phyloP scores from a whole-genome alignment of 2,329 filamentous ascomycete species.

The Emmonsia crescens region DNA sequence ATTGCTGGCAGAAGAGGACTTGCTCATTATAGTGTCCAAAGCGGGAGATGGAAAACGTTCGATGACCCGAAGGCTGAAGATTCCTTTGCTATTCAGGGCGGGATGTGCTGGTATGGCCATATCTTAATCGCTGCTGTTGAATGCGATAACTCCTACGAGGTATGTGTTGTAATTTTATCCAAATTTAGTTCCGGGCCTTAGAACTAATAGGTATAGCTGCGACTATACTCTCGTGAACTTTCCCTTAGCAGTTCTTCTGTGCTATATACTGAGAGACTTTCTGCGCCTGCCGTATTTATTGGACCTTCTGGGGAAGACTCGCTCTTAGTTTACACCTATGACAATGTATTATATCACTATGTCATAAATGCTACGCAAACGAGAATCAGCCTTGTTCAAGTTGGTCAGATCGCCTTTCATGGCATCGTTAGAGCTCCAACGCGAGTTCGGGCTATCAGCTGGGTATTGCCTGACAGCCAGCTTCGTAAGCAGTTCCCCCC shows the following conservation, averaged over 20 bases:
- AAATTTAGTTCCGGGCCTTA: neutral
- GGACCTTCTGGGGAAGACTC: conserved; percentile 88
- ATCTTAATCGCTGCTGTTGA: conserved; percentile 91
- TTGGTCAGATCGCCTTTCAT: conserved; percentile 96
- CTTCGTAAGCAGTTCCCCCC: conserved; percentile 43
- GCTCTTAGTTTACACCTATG: conserved; percentile 89
- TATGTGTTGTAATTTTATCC: conserved; percentile 19
- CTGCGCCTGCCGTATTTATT: conserved; percentile 79
- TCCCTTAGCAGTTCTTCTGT: conserved; percentile 61
- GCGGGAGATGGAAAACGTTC: conserved; percentile 93
- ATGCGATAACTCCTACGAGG: conserved; percentile 65
- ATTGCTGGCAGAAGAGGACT: conserved; percentile 89
- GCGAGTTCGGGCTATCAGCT: conserved; percentile 83
- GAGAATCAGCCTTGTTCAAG: conserved; percentile 72
- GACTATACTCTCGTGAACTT: conserved; percentile 84
- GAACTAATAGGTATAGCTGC: conserved; percentile 42
- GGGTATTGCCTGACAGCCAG: conserved; percentile 88
- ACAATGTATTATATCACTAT: conserved; percentile 91
- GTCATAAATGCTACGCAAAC: conserved; percentile 63
- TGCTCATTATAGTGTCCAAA: conserved; percentile 90
- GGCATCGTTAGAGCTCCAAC: conserved; percentile 91
- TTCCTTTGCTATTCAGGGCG: conserved; percentile 82
- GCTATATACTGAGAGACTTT: conserved; percentile 65
- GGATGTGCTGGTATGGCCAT: conserved; percentile 98
- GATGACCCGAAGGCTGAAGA: conserved; percentile 69